phyloP scores from a whole-genome alignment of 345 rosid species.

The Murraya koenigii region DNA sequence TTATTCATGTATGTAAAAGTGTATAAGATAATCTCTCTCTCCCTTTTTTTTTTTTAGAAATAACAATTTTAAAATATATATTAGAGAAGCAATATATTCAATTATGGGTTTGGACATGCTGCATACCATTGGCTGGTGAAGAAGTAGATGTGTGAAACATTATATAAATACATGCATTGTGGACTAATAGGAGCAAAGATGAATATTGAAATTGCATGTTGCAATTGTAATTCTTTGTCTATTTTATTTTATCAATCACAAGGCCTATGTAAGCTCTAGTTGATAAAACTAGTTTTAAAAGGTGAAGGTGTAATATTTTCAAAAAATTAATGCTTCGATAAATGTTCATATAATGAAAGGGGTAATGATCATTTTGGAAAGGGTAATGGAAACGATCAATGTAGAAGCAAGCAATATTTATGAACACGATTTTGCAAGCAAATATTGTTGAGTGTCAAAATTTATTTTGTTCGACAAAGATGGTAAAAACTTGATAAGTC shows the following conservation, averaged over 20 bases:
- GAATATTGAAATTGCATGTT: background rate
- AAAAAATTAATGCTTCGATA: background rate
- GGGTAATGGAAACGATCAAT: background rate
- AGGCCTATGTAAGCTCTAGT: background rate
- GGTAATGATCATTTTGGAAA: no score
- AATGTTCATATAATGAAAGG: no score
- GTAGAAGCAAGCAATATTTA: background rate
- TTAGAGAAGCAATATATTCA: background rate
- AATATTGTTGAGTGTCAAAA: no score
- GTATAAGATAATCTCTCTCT: background rate
- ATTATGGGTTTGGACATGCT: conserved; percentile 2
- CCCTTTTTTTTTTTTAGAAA: no score
- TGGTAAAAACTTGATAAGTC: background rate
- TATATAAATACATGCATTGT: background rate
- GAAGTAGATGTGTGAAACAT: background rate
- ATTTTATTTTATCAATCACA: background rate
- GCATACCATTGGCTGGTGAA: background rate
- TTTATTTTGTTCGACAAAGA: background rate
- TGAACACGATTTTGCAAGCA: background rate
- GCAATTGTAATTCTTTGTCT: background rate
- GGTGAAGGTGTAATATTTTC: background rate
- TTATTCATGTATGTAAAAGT: background rate
- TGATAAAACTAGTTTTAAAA: background rate
- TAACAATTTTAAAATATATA: background rate
- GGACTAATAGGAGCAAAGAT: background rate